phyloP scores from a whole-genome alignment of 169 alveolate genomes.

The Plasmodium gonderi region DNA sequence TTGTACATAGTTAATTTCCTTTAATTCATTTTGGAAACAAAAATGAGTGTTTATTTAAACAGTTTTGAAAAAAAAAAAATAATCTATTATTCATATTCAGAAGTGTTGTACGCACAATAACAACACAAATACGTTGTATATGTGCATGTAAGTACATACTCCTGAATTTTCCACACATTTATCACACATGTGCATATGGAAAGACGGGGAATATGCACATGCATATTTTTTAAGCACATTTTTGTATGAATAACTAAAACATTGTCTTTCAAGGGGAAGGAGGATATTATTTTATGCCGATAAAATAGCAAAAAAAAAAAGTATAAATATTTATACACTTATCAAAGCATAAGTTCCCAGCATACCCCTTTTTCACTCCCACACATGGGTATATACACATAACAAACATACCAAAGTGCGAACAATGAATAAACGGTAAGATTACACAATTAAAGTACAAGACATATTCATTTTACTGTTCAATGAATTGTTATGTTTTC shows the following conservation, averaged over 20 bases:
- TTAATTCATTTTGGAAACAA: not conserved
- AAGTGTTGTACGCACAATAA: not conserved
- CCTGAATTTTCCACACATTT: not conserved
- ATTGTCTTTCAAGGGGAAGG: not conserved
- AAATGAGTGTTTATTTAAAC: not conserved
- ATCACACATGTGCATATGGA: not conserved
- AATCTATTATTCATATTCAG: not conserved
- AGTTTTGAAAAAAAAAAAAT: not conserved
- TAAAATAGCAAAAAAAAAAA: no score
- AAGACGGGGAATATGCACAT: not conserved
- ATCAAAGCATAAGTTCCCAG: no score
- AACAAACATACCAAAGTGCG: no score
- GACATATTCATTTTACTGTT: not conserved
- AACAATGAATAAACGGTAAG: not conserved
- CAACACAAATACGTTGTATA: no score
- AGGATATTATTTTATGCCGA: no score
- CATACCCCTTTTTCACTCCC: no score
- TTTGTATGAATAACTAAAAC: not conserved
- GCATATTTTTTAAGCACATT: not conserved
- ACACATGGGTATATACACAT: no score
- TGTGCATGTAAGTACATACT: no score
- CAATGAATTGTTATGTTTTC: constrained; percentile 25
- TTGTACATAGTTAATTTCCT: not conserved
- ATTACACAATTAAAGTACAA: not conserved
- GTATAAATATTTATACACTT: no score